Conservation (phyloP, 1,284 basidiomycete species). For the Puccinia triticina region DNA sequence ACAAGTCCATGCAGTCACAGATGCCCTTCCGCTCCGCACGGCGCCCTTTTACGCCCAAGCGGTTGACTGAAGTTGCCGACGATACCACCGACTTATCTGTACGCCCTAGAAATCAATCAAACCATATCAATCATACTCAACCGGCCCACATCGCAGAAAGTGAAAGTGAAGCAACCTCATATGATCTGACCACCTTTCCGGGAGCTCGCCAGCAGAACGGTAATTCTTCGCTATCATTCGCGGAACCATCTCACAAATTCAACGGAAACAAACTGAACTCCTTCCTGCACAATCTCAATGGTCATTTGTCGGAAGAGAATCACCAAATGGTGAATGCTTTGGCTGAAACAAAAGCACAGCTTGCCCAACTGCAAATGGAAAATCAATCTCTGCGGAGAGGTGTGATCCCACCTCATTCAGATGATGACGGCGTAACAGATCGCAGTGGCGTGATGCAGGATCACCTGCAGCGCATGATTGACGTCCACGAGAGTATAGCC, state of each 20-base stretch:
- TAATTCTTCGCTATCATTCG: conserved; percentile 71
- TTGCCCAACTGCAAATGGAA: conserved; percentile 67
- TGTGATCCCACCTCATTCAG: conserved; percentile 57
- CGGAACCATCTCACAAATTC: conserved; percentile 70
- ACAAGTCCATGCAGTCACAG: conserved; percentile 23
- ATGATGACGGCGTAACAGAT: not conserved
- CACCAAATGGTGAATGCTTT: conserved; percentile 63
- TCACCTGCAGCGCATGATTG: conserved; percentile 18
- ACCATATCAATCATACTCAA: conserved; percentile 17
- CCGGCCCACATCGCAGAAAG: conserved; percentile 59
- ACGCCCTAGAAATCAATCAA: conserved; percentile 4
- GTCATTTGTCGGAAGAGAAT: conserved; percentile 78
- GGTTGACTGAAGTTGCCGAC: conserved; percentile 28
- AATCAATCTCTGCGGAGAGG: conserved; percentile 69
- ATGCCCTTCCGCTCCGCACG: conserved; percentile 26
- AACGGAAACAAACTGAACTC: conserved; percentile 78
- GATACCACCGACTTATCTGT: conserved; percentile 41
- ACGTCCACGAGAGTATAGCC: conserved; percentile 26
- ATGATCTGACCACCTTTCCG: conserved; percentile 74
- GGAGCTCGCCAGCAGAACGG: conserved; percentile 65
- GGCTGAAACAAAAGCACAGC: conserved; percentile 57
- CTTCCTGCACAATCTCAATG: conserved; percentile 78
- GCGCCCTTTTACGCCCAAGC: conserved; percentile 25
- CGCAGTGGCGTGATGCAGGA: not conserved
- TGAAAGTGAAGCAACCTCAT: conserved; percentile 76